Conservation (phyloP, 495 filamentous ascomycete genomes). For the Podospora conica region DNA sequence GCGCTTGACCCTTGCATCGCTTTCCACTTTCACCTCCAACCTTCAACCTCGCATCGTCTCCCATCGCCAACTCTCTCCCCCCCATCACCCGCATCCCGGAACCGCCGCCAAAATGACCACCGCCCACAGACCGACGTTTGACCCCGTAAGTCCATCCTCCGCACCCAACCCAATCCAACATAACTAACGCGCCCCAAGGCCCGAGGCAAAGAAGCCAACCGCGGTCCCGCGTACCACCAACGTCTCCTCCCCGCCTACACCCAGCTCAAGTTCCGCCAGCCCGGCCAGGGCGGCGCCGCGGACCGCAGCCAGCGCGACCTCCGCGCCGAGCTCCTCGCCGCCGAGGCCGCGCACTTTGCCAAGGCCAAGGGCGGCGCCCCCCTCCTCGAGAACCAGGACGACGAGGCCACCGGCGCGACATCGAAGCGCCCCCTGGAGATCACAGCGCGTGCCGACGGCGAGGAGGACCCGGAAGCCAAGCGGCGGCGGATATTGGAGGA, state of each 20-base stretch:
- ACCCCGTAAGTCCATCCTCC: constrained; percentile 56
- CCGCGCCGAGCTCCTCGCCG: constrained; percentile 80
- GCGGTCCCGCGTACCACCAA: constrained; percentile 94
- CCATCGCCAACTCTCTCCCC: not conserved
- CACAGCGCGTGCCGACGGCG: constrained; percentile 28
- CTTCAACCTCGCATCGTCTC: too few species aligned
- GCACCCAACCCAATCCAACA: not conserved
- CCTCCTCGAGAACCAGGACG: constrained; percentile 29
- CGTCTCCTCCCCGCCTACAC: constrained; percentile 89
- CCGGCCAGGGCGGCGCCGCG: constrained; percentile 81
- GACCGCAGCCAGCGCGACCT: constrained; percentile 73
- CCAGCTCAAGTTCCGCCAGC: constrained; percentile 80
- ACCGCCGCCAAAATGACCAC: constrained; percentile 54
- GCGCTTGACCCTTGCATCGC: constrained; percentile 5
- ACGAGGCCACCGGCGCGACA: constrained; percentile 31
- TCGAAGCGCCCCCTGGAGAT: constrained; percentile 64
- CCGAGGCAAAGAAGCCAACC: constrained; percentile 87
- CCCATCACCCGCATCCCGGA: not conserved
- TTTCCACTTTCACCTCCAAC: not conserved
- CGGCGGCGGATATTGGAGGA: constrained; percentile 82
- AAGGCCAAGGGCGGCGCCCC: constrained; percentile 63
- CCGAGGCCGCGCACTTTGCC: constrained; percentile 81
- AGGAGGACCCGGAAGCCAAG: constrained; percentile 72
- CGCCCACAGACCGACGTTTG: constrained; percentile 88
- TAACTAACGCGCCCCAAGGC: constrained; percentile 51